Base-by-base conservation (phyloP, 441 rosid species). In the Erodium trifolium region DNA sequence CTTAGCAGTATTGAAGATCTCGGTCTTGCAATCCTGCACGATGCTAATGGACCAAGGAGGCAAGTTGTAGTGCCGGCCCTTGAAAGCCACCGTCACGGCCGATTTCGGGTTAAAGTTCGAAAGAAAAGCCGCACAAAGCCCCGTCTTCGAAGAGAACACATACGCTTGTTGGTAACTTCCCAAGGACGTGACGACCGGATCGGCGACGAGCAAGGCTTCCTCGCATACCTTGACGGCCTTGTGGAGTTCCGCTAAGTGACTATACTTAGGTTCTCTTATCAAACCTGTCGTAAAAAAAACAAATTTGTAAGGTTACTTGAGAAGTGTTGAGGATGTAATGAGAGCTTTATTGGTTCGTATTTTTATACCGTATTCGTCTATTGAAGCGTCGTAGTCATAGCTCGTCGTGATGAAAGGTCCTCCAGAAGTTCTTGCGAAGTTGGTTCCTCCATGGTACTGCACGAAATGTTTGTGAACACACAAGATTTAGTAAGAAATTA, bases 41-140 rank as follows among this genome's bases (percentile, higher is more conserved):
- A 83, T 83, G 76, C 82, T 83, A 31, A 83, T 78, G 23, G 86
- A 83, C 86, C 86, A 83, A 53, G 81, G 78, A 3, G 84, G 84
- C 41, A 80, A 45, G 63, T 62, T 62, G 29, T 78, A 80, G 35
- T 70, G 75, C 68, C 8, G 65, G 39, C 67, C 41, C 65, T 77
- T 73, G 66, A 80, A 83, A 5, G 71, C 67, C 63, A 83, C 79
- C 23, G 53, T 71, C 7, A 67, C 77, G 12, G 65, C 45, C 10
- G 78, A 73, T 2, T 57, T 34, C 17, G 64, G 7, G 19, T 80
- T 64, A 35, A 75, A 80, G 62, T 83, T 83, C 0, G 82, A 45
- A 5, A 83, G 82, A 66, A 83, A 83, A 0, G 82, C 84, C 5
- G 84, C 78, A 66, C 86, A 83, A 16, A 3, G 45, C 7, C 45